These are phyloP conservation scores for Calonectria hongkongensis DNA, from an alignment of 2,329 filamentous ascomycete genomes.

Conservation along the genomic window DNA sequence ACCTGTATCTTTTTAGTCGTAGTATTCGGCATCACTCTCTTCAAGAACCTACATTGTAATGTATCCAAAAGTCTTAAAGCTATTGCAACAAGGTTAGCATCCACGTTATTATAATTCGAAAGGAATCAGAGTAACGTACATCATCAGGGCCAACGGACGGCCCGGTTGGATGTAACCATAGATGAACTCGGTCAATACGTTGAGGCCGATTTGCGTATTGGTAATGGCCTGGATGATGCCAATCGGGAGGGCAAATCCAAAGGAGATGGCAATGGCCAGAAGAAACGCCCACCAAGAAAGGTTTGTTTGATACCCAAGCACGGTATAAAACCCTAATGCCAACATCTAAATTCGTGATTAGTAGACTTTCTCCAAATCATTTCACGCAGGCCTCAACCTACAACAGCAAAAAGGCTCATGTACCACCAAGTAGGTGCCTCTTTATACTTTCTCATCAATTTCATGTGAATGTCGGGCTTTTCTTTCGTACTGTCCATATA, in stretches of 20 bases:
- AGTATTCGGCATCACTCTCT: neutral
- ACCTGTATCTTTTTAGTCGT: slow-evolving; percentile 57
- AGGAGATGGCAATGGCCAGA: slow-evolving; percentile 78
- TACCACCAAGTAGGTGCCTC: slow-evolving; percentile 81
- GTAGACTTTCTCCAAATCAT: slow-evolving; percentile 28
- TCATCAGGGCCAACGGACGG: slow-evolving; percentile 82
- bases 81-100: slow-evolving; percentile 51
- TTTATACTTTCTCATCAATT: slow-evolving; percentile 77
- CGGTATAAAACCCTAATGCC: slow-evolving; percentile 71
- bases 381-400: slow-evolving; percentile 57
- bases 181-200: slow-evolving; percentile 84
- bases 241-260: slow-evolving; percentile 79
- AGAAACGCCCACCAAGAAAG: slow-evolving; percentile 84
- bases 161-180: slow-evolving; percentile 86
- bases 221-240: slow-evolving; percentile 83
- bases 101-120: too few species aligned
- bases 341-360: slow-evolving; percentile 66
- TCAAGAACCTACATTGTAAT: slow-evolving; percentile 71
- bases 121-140: slow-evolving; percentile 64
- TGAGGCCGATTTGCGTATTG: slow-evolving; percentile 82
- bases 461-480: slow-evolving; percentile 79
- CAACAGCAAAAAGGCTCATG: slow-evolving; percentile 72
- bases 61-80: slow-evolving; percentile 78
- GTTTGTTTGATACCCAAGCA: slow-evolving; percentile 79
- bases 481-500: slow-evolving; percentile 75